phyloP scores from a whole-genome alignment of 2,329 filamentous ascomycete genomes.

The Cordyceps cateniannulata region DNA sequence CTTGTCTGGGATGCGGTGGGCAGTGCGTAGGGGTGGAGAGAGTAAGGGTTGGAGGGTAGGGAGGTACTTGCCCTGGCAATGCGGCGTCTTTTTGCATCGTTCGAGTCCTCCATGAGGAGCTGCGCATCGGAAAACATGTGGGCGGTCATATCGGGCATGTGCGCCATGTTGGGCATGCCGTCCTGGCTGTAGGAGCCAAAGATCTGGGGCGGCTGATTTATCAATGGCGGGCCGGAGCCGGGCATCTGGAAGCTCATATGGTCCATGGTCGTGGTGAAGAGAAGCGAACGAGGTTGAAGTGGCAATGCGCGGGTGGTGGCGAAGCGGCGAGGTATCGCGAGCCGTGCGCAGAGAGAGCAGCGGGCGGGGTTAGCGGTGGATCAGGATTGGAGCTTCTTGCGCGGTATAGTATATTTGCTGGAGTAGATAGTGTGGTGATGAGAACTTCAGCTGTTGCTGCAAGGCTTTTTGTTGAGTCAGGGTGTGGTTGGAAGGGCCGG shows the following conservation, averaged over 20 bases:
- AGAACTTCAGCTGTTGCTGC: neutral
- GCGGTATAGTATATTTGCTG: neutral
- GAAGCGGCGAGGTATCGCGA: neutral
- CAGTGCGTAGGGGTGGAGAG: neutral
- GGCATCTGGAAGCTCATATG: slow-evolving; percentile 54
- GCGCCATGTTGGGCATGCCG: slow-evolving; percentile 46
- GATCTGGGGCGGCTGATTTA: slow-evolving; percentile 63
- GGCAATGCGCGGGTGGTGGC: neutral
- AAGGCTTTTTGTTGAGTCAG: neutral
- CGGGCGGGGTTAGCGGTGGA: neutral
- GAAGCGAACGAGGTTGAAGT: neutral
- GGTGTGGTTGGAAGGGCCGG: neutral
- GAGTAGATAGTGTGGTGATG: neutral
- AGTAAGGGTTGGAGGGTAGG: neutral
- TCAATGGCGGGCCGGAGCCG: slow-evolving; percentile 45
- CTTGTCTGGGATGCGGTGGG: neutral
- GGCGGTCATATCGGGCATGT: slow-evolving; percentile 51
- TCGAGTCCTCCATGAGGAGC: slow-evolving; percentile 55
- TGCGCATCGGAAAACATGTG: slow-evolving; percentile 55
- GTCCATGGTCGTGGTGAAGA: slow-evolving; percentile 34
- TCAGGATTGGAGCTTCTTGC: neutral
- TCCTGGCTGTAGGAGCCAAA: slow-evolving; percentile 59
- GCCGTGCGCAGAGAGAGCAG: neutral
- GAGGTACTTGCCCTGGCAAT: slow-evolving; percentile 74
- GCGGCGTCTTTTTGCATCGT: slow-evolving; percentile 80